Evolutionary conservation across 202 grass and related monocot genomes (phyloP).

Genomic region (Hordeum pubiflorum): DNA sequence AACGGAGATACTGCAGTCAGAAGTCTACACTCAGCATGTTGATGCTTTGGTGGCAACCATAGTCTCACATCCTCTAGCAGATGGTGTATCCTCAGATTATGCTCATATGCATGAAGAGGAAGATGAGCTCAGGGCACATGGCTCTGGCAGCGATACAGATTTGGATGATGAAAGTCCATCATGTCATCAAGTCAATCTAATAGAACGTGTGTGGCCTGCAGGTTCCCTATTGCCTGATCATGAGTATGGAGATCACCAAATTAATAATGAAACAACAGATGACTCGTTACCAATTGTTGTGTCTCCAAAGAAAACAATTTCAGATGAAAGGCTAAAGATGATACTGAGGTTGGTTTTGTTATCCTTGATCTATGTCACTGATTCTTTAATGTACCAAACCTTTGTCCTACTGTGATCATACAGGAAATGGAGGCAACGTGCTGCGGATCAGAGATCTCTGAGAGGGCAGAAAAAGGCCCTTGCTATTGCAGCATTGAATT

Average conservation of each 20-base stretch:
- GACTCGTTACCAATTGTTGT: constrained; percentile 12
- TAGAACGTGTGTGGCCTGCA: constrained; percentile 17
- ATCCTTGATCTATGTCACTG: constrained; percentile 14
- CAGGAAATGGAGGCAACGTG: constrained; percentile 74
- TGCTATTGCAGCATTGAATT: constrained; percentile 59
- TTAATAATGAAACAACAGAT: constrained; percentile 8
- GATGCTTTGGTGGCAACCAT: constrained; percentile 14
- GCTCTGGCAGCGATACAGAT: constrained; percentile 4
- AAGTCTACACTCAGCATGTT: constrained; percentile 14
- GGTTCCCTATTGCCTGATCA: not conserved
- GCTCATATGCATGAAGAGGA: constrained; percentile 27
- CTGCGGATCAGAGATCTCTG: constrained; percentile 38
- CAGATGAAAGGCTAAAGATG: constrained; percentile 48
- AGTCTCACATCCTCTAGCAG: constrained; percentile 17
- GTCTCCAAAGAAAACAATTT: constrained; percentile 34
- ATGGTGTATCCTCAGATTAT: constrained; percentile 13
- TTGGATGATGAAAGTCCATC: constrained; percentile 29
- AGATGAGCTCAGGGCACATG: constrained; percentile 24
- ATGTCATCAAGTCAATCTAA: constrained; percentile 1
- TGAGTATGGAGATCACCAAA: constrained; percentile 1
- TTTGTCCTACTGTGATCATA: constrained; percentile 16
- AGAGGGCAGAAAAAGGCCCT: constrained; percentile 60
- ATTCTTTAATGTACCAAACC: constrained; percentile 10
- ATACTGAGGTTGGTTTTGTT: constrained; percentile 59
- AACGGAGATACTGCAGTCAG: constrained; percentile 4